Evolutionary conservation across 805 yeast genomes (phyloP).

Genomic region (Schwanniomyces pseudopolymorphus): DNA sequence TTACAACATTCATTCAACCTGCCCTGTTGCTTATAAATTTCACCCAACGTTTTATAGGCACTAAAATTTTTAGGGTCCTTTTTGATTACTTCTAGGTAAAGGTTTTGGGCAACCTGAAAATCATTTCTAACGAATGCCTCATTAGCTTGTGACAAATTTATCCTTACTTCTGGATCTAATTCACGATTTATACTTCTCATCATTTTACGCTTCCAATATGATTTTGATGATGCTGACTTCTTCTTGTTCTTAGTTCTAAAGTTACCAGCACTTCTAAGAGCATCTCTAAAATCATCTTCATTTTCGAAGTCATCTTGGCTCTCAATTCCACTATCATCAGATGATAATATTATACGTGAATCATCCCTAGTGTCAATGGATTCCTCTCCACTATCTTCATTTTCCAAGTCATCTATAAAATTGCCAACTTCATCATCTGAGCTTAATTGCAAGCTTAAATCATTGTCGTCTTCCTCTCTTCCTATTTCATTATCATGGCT

Average conservation of each 20-base stretch:
- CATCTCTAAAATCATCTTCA: slow-evolving; percentile 54
- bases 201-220: slow-evolving; percentile 39
- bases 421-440: slow-evolving; percentile 10
- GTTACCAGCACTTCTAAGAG: slow-evolving; percentile 66
- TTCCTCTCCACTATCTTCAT: slow-evolving; percentile 13
- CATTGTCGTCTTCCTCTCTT: slow-evolving; percentile 5
- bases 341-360: slow-evolving; percentile 16
- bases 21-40: slow-evolving; percentile 70
- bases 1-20: slow-evolving; percentile 70
- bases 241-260: slow-evolving; percentile 49
- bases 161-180: slow-evolving; percentile 71
- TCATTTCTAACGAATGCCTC: slow-evolving; percentile 73
- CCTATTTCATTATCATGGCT: neutral
- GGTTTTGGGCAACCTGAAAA: slow-evolving; percentile 55
- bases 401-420: slow-evolving; percentile 7
- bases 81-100: slow-evolving; percentile 69
- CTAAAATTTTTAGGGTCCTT: slow-evolving; percentile 74
- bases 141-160: slow-evolving; percentile 68
- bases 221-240: slow-evolving; percentile 31
- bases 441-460: slow-evolving; percentile 6
- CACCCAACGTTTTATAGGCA: slow-evolving; percentile 88
- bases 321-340: slow-evolving; percentile 27
- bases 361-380: slow-evolving; percentile 15
- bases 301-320: slow-evolving; percentile 42
- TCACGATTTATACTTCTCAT: slow-evolving; percentile 38